Evolutionary conservation across 2,329 filamentous ascomycete genomes (phyloP), one percentile per base, ranked within the genome.

Genomic region (Scedosporium aurantiacum): DNA sequence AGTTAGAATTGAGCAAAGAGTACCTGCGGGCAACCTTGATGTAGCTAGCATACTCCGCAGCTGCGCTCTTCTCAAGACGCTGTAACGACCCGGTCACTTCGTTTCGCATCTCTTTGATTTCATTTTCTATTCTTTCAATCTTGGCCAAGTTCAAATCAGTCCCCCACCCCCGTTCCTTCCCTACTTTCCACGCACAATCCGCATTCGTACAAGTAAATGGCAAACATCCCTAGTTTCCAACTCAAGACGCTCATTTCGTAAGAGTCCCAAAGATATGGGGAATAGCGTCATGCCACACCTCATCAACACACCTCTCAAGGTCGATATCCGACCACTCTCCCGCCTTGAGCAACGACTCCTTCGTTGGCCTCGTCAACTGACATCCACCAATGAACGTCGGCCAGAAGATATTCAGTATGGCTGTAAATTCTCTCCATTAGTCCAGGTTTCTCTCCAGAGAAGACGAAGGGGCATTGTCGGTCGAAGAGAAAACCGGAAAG

Each of bases 191-290:
- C 32, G 4, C 10, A 12, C 32, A 37, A 12, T 37, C 10, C 3
- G 1, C 32, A 10, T 37, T 14, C 32, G 32, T 12, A 37, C 32
- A 37, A 37, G 32, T 37, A 37, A 37, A 37, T 12, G 8, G 2
- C 32, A 37, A 37, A 14, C 2, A 37, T 37, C 32, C 32, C n/a
- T n/a, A 37, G 32, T 37, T 37, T 37, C 32, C 32, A 4, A 10
- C 10, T 37, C 32, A 10, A 21, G 43, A 2, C 16, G 43, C 43
- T 47, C 68, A 83, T 63, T 84, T 84, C 0, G 78, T 82, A 59
- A 83, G 68, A 0, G 78, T 75, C 2, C 82, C 82, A 18, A 78
- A 63, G n/a, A 80, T 68, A 59, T 83, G 80, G 27, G 81, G 82
- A 14, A 81, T 63, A 2, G 70, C 63, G 1, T 72, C 65, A 58